Base-by-base conservation (phyloP, 2,329 filamentous ascomycete species). In the Reticulascus tulasneorum region DNA sequence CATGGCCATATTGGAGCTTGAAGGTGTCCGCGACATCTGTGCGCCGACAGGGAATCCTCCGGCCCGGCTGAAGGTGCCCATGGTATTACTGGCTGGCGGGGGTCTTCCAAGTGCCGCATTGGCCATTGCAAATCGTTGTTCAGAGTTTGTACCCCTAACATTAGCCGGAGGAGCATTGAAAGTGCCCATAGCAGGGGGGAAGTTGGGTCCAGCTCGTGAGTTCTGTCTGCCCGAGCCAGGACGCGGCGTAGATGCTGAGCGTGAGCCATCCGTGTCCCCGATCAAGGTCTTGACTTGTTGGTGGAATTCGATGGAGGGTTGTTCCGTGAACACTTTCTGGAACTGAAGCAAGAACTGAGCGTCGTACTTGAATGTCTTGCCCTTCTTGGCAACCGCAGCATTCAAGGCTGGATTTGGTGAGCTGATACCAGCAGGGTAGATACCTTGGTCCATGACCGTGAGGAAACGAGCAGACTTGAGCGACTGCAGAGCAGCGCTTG, bases 261-360 rank as follows among this genome's bases (percentile, higher is more conserved):
- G 66, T 32, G 70, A 64, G 40, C 77, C 75, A 39, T 84, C 80
- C 23, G 71, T 71, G 47, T 95, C 90, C 39, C 91, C 91, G 48
- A 98, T 82, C 62, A 69, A 84, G 73, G 65, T 85, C 82, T 75
- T 91, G 75, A 98, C 82, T 55, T 93, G 90, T 47, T 83, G 75
- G 56, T 94, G 86, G 79, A 95, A 98, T 56, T 97, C 91, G 27
- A 90, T 64, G 1, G 89, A 94, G 11, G 93, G 93, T 67, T 96
- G 94, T 71, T 98, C 93, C 45, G 88, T 94, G 67, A 96, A 98
- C 15, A 95, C 88, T 51, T 79, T 79, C 67, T 96, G 87, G 74
- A 98, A 98, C 58, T 98, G 93, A 20, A 98, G 74, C 65, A 98
- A 70, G 72, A 98, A 98, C 52, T 84, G 83, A 53, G 90, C 86